Conservation (phyloP, 2,329 filamentous ascomycete species). For the Cladosporium sp. region DNA sequence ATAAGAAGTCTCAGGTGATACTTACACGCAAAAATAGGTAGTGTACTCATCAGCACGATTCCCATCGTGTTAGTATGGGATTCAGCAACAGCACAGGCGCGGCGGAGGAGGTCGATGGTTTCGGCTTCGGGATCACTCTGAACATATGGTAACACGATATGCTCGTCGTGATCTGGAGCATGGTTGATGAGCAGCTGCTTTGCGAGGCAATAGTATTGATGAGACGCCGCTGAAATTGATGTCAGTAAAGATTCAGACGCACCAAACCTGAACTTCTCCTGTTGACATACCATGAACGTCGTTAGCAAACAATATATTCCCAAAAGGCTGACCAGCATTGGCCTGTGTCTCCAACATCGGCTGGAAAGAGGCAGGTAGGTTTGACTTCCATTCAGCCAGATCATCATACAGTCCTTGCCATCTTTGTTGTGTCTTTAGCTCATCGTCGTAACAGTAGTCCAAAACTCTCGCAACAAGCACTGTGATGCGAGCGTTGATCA, state of each 20-base stretch:
- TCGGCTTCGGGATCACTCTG: background rate
- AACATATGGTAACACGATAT: background rate
- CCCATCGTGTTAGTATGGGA: background rate
- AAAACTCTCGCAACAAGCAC: background rate
- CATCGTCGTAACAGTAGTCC: background rate
- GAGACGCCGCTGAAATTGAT: background rate
- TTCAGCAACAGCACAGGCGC: background rate
- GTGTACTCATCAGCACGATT: constrained; percentile 3
- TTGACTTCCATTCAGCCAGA: background rate
- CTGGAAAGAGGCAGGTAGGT: background rate
- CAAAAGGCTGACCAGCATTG: background rate
- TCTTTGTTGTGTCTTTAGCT: background rate
- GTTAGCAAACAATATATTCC: background rate
- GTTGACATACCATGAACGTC: background rate
- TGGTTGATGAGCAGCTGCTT: background rate
- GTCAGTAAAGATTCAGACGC: background rate
- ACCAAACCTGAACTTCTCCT: background rate
- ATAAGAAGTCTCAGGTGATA: background rate
- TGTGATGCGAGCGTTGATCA: background rate
- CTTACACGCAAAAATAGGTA: background rate
- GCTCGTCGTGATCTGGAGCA: background rate
- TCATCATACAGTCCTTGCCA: background rate
- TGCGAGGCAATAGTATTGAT: background rate
- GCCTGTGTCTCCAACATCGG: background rate
- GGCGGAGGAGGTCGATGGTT: constrained; percentile 1